Evolutionary conservation across 768 basidiomycete species (phyloP).

Genomic region (Amanita subjunquillea): DNA sequence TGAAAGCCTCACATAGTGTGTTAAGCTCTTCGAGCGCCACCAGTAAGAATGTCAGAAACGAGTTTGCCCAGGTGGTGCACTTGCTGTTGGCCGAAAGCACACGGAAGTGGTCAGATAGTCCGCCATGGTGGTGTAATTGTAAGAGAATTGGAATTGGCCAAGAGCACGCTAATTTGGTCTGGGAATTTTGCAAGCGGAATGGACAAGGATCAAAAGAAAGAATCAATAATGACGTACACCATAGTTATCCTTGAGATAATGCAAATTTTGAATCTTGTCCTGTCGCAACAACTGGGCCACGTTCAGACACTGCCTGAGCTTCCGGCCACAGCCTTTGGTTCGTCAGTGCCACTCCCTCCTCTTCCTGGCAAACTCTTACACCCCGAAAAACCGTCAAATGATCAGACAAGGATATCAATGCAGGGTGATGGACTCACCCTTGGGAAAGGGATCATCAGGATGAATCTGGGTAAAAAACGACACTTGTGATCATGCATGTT

Average conservation of each 20-base stretch:
- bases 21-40: conserved; percentile 95
- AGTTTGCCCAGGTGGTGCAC: conserved; percentile 96
- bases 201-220: neutral
- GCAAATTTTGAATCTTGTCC: conserved; percentile 95
- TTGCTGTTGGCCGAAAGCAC: conserved; percentile 90
- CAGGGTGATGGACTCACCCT: too few species aligned
- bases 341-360: conserved; percentile 75
- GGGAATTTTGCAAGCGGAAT: neutral
- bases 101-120: conserved; percentile 98
- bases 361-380: conserved; percentile 73
- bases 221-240: conserved; percentile 38
- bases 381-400: neutral
- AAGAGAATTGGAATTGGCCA: conserved; percentile 98
- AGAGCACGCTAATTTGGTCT: conserved; percentile 84
- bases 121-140: conserved; percentile 91
- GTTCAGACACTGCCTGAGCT: conserved; percentile 86
- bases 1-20: conserved; percentile 87
- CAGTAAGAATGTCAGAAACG: conserved; percentile 89
- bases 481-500: conserved; percentile 95
- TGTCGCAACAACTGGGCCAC: conserved; percentile 90
- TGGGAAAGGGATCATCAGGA: conserved; percentile 58
- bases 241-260: conserved; percentile 90
- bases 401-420: neutral
- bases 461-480: conserved; percentile 71
- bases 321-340: conserved; percentile 81